Evolutionary conservation across 495 filamentous ascomycete species (phyloP).

Genomic region (Penicillium cinerascens): DNA sequence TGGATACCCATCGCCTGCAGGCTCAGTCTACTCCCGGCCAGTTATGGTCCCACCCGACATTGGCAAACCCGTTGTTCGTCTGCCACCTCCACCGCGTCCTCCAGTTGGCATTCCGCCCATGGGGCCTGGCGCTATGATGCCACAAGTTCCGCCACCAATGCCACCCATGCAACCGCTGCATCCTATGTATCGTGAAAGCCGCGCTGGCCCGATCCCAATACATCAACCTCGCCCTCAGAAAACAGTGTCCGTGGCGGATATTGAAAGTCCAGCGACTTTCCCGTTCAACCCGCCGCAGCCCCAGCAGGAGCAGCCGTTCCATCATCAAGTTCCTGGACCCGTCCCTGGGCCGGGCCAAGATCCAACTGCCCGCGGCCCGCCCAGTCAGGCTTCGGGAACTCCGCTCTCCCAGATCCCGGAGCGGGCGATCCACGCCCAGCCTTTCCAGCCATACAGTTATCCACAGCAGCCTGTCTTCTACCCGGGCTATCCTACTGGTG

Average conservation of each 20-base stretch:
- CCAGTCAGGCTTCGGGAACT: slow-evolving; percentile 77
- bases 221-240: slow-evolving; percentile 96
- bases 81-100: slow-evolving; percentile 64
- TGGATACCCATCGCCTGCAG: slow-evolving; percentile 69
- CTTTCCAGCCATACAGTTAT: slow-evolving; percentile 79
- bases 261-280: slow-evolving; percentile 77
- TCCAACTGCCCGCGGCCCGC: slow-evolving; percentile 62
- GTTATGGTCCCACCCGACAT: slow-evolving; percentile 54
- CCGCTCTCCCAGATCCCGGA: slow-evolving; percentile 94
- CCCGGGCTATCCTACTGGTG: slow-evolving; percentile 52
- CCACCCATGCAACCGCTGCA: slow-evolving; percentile 47
- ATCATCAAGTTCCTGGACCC: slow-evolving; percentile 80
- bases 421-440: slow-evolving; percentile 84
- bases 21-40: slow-evolving; percentile 68
- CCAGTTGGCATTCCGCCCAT: slow-evolving; percentile 29
- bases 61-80: slow-evolving; percentile 75
- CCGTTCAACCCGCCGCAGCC: slow-evolving; percentile 69
- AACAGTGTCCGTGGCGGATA: slow-evolving; percentile 87
- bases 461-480: slow-evolving; percentile 63
- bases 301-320: slow-evolving; percentile 78
- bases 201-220: slow-evolving; percentile 75
- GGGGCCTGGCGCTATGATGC: slow-evolving; percentile 16
- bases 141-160: slow-evolving; percentile 24
- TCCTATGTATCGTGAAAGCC: slow-evolving; percentile 74
- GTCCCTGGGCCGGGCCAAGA: slow-evolving; percentile 54